Evolutionary conservation across 768 basidiomycete species (phyloP).

Genomic region (Tylopilus intermedius): DNA sequence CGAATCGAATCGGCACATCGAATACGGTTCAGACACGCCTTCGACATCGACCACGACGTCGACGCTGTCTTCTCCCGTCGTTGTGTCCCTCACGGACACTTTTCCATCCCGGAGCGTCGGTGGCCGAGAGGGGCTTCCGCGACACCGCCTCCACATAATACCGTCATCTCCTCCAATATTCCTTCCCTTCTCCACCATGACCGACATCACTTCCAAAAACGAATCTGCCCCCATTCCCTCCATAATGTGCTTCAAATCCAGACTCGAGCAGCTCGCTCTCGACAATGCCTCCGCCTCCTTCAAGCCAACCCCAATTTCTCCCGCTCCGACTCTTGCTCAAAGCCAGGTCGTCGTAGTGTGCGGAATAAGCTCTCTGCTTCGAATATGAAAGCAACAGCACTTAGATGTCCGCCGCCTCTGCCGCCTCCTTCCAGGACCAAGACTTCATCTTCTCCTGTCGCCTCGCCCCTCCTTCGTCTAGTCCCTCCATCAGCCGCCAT

Average conservation of each 20-base stretch:
- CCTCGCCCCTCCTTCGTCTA: too few relatives aligned
- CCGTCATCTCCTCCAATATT: neutral
- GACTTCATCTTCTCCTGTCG: conserved; percentile 36
- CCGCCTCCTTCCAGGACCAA: conserved; percentile 41
- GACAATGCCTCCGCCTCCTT: conserved; percentile 24
- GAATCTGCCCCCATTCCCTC: conserved; percentile 55
- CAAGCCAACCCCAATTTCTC: too few relatives aligned
- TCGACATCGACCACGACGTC: neutral
- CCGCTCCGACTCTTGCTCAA: too few relatives aligned
- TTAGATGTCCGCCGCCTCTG: conserved; percentile 55
- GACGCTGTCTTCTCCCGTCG: neutral
- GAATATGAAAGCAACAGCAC: too few relatives aligned
- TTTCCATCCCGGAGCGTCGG: too few relatives aligned
- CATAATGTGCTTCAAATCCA: conserved; percentile 66
- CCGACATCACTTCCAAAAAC: neutral
- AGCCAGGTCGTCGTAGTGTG: conserved; percentile 24
- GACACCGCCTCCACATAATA: conserved; percentile 8
- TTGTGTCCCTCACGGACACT: neutral
- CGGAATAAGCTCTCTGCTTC: conserved; percentile 50
- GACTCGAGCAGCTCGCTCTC: conserved; percentile 64
- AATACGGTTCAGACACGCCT: neutral
- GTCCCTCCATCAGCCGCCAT: too few relatives aligned
- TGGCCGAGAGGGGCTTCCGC: conserved; percentile 1
- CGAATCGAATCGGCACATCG: too few relatives aligned
- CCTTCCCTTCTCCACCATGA: conserved; percentile 18